Evolutionary conservation across 2,329 filamentous ascomycete species (phyloP).

Genomic region (Acarospora socialis): DNA sequence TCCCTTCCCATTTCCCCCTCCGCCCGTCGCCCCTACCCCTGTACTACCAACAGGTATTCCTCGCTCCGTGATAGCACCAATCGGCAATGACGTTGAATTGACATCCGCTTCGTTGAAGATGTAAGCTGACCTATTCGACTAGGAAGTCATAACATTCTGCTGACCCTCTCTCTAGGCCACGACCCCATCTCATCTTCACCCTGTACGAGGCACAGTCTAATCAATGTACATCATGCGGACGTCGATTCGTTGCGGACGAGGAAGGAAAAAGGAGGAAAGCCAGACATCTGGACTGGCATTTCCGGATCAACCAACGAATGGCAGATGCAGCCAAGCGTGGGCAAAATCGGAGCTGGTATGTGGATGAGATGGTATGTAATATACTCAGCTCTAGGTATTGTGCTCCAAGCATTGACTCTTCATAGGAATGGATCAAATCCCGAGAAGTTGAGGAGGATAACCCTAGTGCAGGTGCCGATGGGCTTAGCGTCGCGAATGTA

Average conservation of each 20-base stretch:
- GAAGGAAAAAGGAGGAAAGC: conserved; percentile 76
- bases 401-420: background rate
- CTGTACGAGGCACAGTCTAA: conserved; percentile 74
- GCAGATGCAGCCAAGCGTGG: conserved; percentile 73
- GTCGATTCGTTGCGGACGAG: conserved; percentile 64
- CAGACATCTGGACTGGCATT: conserved; percentile 96
- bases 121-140: conserved; percentile 33
- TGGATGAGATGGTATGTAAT: conserved; percentile 64
- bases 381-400: too few species aligned
- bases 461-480: too few species aligned
- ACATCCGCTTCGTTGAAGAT: conserved; percentile 58
- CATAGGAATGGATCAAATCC: conserved; percentile 77
- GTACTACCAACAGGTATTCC: conserved; percentile 11
- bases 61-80: conserved; percentile 23
- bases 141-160: conserved; percentile 13
- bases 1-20: conserved; percentile 23
- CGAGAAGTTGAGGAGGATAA: conserved; percentile 63
- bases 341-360: conserved; percentile 88
- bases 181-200: conserved; percentile 55
- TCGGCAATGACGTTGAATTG: conserved; percentile 41
- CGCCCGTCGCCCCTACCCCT: conserved; percentile 18
- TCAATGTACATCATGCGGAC: conserved; percentile 81
- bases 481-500: too few species aligned
- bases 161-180: conserved; percentile 53
- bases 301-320: conserved; percentile 80